Evolutionary conservation across 2,329 filamentous ascomycete genomes (phyloP).

Genomic region (Macrophomina phaseolina): DNA sequence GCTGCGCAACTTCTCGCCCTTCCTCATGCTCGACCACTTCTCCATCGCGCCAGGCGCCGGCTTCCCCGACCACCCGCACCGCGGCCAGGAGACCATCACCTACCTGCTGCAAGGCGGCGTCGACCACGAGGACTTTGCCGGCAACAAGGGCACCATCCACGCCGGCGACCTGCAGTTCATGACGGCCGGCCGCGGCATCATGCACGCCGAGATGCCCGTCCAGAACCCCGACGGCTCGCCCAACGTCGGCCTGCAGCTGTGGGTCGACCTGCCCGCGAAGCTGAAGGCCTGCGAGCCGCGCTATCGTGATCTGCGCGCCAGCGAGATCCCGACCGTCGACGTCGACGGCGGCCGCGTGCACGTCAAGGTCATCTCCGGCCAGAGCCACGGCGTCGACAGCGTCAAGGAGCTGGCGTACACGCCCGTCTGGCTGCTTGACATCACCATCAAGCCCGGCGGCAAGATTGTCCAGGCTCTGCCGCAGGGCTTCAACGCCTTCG

Average conservation of each 20-base stretch:
- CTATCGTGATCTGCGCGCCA: slow-evolving; percentile 81
- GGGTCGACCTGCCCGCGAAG: slow-evolving; percentile 85
- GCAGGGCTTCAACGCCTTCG: slow-evolving; percentile 85
- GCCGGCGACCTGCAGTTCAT: slow-evolving; percentile 96
- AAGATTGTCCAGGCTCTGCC: slow-evolving; percentile 77
- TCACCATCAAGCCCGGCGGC: slow-evolving; percentile 80
- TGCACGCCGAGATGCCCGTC: slow-evolving; percentile 94
- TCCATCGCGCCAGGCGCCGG: slow-evolving; percentile 78
- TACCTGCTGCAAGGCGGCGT: slow-evolving; percentile 86
- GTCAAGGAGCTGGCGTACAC: slow-evolving; percentile 93
- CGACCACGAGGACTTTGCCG: slow-evolving; percentile 92
- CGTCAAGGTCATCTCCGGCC: slow-evolving; percentile 90
- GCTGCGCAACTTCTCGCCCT: slow-evolving; percentile 86
- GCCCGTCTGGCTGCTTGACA: slow-evolving; percentile 93
- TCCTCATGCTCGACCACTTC: slow-evolving; percentile 97
- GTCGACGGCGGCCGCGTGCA: slow-evolving; percentile 74
- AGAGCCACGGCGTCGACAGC: slow-evolving; percentile 81
- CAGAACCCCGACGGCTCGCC: slow-evolving; percentile 75
- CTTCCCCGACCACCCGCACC: slow-evolving; percentile 84
- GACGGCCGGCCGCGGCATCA: slow-evolving; percentile 90
- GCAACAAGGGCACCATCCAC: slow-evolving; percentile 81
- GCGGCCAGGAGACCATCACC: slow-evolving; percentile 88
- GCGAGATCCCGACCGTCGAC: slow-evolving; percentile 78
- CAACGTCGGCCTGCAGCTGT: slow-evolving; percentile 90
- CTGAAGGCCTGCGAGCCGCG: slow-evolving; percentile 90